Evolutionary conservation across 345 rosid species (phyloP), one percentile per base, ranked within the genome.

Genomic region (Cochlearia excelsa): DNA sequence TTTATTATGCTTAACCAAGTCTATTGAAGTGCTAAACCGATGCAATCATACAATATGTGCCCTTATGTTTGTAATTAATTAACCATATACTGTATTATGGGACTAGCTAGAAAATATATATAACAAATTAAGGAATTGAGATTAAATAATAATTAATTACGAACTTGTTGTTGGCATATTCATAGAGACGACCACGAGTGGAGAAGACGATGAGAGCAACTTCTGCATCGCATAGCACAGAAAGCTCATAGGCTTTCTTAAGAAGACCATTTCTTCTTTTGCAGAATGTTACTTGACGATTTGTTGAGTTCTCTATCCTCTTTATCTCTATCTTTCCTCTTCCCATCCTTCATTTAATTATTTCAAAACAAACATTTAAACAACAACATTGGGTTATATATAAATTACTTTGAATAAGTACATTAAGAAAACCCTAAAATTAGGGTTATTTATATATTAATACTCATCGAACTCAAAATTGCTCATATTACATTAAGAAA

Each of bases 251-350:
- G 23, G 23, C 23, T 16, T 16, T 16, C 23, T 16, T 16, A 16
- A 16, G 23, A 16, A 16, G 23, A 1, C 97, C 97, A 71, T 87
- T 90, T 69, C 97, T 87, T 52, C 95, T 78, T 84, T 90, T 90
- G 83, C 97, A 90, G 69, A 90, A 90, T 5, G 97, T 90, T 40
- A 90, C 97, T 66, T 90, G 97, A 6, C 97, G 84, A 62, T 82
- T 90, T 1, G 97, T 90, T 0, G 97, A 82, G 83, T 90, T 90
- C 76, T 90, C 97, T 16, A 16, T 16, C 23, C 23, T 16, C 23
- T 16, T 16, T 16, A 16, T 16, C 23, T 16, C 23, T 16, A 90
- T 90, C 86, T 90, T 90, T 63, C 97, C 97, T 80, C 97, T 84
- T 51, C 97, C 97, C 97, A 90, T 84, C 51, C 56, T 78, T 54